Conservation (phyloP, 441 rosid genomes). For the Arabidopsis lyrata region DNA sequence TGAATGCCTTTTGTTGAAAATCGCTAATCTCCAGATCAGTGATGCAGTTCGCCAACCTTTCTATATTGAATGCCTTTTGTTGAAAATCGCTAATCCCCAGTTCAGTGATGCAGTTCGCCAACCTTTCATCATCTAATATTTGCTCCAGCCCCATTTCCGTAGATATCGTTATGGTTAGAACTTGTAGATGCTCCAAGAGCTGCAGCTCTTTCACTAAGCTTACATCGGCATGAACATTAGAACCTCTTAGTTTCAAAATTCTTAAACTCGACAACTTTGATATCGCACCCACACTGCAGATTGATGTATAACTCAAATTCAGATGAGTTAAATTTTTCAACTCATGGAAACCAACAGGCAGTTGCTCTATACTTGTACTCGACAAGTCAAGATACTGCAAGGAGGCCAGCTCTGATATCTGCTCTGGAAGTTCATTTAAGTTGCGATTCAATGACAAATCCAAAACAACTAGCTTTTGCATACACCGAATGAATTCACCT, state of each 20-base stretch:
- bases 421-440: constrained; percentile 27
- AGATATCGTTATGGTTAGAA: not conserved
- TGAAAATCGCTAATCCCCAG: fast-evolving
- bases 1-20: not conserved
- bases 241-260: constrained; percentile 1
- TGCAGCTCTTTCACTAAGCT: constrained; percentile 9
- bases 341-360: constrained; percentile 41
- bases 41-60: not conserved
- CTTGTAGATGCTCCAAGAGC: constrained; percentile 18
- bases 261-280: constrained; percentile 32
- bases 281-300: constrained; percentile 35
- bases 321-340: constrained; percentile 42
- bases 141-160: not conserved
- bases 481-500: constrained; percentile 29
- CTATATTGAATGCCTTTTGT: too few relatives aligned
- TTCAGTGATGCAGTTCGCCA: not conserved
- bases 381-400: constrained; percentile 41
- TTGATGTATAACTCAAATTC: not conserved
- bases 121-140: not conserved
- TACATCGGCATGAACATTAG: not conserved
- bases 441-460: not conserved
- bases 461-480: constrained; percentile 47
- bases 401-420: constrained; percentile 26
- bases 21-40: fast-evolving
- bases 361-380: not conserved